These are phyloP conservation scores for Sporothrix schenckii DNA, from an alignment of 2,329 filamentous ascomycete genomes.

Conservation along the genomic window DNA sequence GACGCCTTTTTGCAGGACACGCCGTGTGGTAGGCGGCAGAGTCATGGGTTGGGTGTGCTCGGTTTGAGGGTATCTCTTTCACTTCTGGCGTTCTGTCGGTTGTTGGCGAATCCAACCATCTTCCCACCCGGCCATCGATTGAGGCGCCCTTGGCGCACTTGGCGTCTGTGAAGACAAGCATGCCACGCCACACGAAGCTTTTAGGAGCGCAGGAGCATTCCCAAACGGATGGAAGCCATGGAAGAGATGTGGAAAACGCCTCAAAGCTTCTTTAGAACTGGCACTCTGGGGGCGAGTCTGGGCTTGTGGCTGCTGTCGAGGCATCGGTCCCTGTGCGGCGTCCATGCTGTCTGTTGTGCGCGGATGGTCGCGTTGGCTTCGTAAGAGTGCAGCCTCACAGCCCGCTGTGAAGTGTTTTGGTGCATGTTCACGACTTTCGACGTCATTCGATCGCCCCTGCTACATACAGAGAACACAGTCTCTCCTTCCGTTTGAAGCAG, in stretches of 20 bases:
- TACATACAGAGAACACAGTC: not conserved
- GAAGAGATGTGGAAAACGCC: not conserved
- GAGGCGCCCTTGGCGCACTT: slow-evolving; percentile 15
- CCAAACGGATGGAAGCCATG: not conserved
- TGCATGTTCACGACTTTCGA: not conserved
- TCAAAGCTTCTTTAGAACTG: slow-evolving; percentile 9
- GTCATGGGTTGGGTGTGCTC: not conserved
- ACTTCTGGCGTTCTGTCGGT: not conserved
- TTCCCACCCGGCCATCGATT: not conserved
- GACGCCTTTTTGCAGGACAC: not conserved
- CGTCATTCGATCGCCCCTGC: no score
- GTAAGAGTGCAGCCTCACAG: no score
- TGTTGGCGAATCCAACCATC: not conserved
- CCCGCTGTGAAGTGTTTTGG: not conserved
- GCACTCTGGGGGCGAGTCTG: not conserved
- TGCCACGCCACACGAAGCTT: slow-evolving; percentile 10
- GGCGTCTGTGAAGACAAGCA: not conserved
- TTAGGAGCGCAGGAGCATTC: not conserved
- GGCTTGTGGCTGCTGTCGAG: no score
- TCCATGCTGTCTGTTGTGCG: not conserved
- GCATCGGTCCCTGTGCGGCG: no score
- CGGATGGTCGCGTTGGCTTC: no score
- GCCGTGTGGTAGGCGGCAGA: not conserved
- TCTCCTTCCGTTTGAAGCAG: slow-evolving; percentile 14
- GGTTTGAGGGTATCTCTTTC: no score